A percentile compares a stretch with the other conserved stretches of the same genome.
These are phyloP conservation scores for Fusarium sp. DNA, from an alignment of 2,329 filamentous ascomycete genomes.

Conservation along the genomic window DNA sequence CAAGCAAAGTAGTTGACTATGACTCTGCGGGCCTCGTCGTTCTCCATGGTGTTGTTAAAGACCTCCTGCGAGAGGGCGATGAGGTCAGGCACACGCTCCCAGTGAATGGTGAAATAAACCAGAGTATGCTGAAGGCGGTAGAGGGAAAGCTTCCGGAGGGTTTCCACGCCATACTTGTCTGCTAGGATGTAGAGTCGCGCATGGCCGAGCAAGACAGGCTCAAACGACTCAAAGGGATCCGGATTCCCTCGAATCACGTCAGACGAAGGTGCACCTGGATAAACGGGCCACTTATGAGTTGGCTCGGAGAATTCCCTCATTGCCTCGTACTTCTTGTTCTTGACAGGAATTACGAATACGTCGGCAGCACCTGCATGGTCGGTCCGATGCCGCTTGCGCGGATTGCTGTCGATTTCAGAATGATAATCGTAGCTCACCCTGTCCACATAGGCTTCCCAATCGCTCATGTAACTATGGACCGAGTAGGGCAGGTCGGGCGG, in stretches of 20 bases:
- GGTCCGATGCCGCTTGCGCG: neutral
- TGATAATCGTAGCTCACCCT: neutral
- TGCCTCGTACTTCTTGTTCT: constrained; percentile 29
- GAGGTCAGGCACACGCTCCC: constrained; percentile 36
- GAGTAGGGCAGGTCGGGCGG: constrained; percentile 23
- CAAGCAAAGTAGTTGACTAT: constrained; percentile 41
- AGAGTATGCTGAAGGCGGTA: constrained; percentile 42
- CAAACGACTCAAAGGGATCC: constrained; percentile 18
- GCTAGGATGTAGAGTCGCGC: constrained; percentile 46
- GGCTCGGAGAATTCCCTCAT: constrained; percentile 29
- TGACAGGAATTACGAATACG: too few relatives aligned
- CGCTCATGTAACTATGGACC: constrained; percentile 16
- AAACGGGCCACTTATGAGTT: neutral
- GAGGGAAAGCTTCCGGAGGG: constrained; percentile 35
- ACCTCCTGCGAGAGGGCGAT: constrained; percentile 36
- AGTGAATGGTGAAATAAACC: constrained; percentile 26
- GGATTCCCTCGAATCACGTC: neutral
- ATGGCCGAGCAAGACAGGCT: constrained; percentile 42
- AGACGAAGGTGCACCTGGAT: neutral
- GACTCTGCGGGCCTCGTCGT: constrained; percentile 39
- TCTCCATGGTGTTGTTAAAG: constrained; percentile 42
- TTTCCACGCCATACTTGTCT: constrained; percentile 44
- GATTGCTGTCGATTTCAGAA: neutral
- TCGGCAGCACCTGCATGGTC: neutral
- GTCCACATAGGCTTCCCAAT: constrained; percentile 10